Evolutionary conservation across 441 rosid genomes (phyloP).

Genomic region (Cnidoscolus chayamansa): DNA sequence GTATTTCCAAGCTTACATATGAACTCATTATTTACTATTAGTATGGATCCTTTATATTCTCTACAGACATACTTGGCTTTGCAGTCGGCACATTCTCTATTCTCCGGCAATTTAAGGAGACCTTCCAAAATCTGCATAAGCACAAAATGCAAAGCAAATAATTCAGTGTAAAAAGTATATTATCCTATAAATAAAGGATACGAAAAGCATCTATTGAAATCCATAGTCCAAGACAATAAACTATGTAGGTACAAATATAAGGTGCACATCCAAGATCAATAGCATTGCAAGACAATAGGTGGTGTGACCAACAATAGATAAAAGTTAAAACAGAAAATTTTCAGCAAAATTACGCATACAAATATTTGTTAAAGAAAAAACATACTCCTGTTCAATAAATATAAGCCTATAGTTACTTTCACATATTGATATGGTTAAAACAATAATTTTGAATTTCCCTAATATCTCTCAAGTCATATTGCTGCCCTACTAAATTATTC

Average conservation of each 20-base stretch:
- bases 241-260: no score
- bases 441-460: no score
- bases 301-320: no score
- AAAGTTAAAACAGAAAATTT: not conserved
- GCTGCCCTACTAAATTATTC: no score
- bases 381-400: no score
- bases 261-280: no score
- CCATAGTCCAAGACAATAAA: no score
- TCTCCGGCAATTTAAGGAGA: slow-evolving; percentile 86
- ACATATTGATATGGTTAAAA: no score
- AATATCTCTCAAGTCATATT: no score
- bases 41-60: slow-evolving; percentile 47
- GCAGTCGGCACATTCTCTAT: slow-evolving; percentile 96
- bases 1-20: not conserved
- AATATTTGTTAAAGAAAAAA: not conserved
- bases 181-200: not conserved
- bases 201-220: no score
- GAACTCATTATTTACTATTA: not conserved
- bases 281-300: no score
- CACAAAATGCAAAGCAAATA: slow-evolving; percentile 16
- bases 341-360: not conserved
- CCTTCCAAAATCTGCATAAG: slow-evolving; percentile 77
- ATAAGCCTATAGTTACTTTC: no score
- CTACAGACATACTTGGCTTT: slow-evolving; percentile 77
- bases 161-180: not conserved